Conservation (phyloP, 306 rosid genomes). For the Comarum palustre region DNA sequence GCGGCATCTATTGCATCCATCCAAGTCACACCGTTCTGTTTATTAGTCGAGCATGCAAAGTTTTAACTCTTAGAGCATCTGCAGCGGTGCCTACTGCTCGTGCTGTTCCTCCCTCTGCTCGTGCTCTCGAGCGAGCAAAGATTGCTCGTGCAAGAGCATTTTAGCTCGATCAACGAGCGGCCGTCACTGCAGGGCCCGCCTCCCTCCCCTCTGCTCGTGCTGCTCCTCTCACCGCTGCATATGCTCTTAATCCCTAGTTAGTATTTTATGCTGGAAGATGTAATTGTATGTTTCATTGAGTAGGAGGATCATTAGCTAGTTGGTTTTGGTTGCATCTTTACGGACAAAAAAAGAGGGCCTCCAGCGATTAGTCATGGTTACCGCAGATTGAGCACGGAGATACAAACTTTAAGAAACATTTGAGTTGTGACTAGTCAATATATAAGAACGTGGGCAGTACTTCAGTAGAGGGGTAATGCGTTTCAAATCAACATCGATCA, state of each 20-base stretch:
- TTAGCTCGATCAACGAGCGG: no score
- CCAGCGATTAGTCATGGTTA: not conserved
- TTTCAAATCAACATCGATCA: conserved; percentile 2
- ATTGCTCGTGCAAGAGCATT: no score
- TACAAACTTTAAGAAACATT: not conserved
- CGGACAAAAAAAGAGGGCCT: not conserved
- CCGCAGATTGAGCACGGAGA: conserved; percentile 13
- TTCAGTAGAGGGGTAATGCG: not conserved
- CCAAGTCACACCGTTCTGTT: not conserved
- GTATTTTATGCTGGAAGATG: not conserved
- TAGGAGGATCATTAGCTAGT: not conserved
- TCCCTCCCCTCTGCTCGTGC: no score
- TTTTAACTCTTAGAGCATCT: not conserved
- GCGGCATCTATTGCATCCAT: not conserved
- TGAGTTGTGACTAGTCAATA: conserved; percentile 2
- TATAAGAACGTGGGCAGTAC: conserved; percentile 2
- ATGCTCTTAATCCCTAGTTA: no score
- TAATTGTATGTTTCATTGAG: not conserved
- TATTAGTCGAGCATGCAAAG: not conserved
- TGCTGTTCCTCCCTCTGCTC: no score
- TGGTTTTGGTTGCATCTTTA: not conserved
- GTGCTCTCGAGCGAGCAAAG: no score
- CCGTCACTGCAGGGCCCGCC: no score
- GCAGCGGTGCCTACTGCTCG: no score
- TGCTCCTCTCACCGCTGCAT: no score